phyloP scores from a whole-genome alignment of 2,329 filamentous ascomycete genomes.

The Aspergillus niger region DNA sequence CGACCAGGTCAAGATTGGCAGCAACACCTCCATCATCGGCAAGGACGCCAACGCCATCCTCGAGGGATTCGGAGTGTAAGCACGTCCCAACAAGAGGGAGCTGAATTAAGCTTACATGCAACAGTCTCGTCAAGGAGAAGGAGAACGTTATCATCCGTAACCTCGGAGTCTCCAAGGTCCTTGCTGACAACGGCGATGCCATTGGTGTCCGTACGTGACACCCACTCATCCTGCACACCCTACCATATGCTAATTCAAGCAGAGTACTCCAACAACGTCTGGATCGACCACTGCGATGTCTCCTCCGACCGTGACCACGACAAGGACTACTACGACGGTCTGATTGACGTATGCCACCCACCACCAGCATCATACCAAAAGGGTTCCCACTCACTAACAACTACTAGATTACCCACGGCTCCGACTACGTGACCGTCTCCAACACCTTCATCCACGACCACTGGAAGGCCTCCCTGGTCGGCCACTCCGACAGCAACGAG shows the following conservation, averaged over 20 bases:
- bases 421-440: constrained; percentile 59
- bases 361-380: background rate
- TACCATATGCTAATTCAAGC: background rate
- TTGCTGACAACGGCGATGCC: constrained; percentile 60
- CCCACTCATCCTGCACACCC: background rate
- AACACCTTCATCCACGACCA: constrained; percentile 59
- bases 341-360: constrained; percentile 53
- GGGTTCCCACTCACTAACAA: background rate
- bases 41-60: constrained; percentile 55
- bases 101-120: too few relatives aligned
- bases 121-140: constrained; percentile 57
- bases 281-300: constrained; percentile 69
- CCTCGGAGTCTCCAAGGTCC: constrained; percentile 60
- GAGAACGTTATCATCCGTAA: constrained; percentile 66
- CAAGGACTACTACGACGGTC: constrained; percentile 72
- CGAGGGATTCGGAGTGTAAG: constrained; percentile 48
- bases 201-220: constrained; percentile 56
- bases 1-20: constrained; percentile 49
- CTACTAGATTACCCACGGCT: constrained; percentile 56
- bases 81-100: background rate
- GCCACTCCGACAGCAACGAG: constrained; percentile 62
- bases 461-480: constrained; percentile 62
- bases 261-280: constrained; percentile 54
- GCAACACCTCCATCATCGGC: constrained; percentile 57
- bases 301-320: constrained; percentile 60